Percentiles rank a stretch among this genome's conserved stretches.
These are phyloP conservation scores for Amphibolis antarctica DNA, from an alignment of 106 monocot species.

Conservation along the genomic window DNA sequence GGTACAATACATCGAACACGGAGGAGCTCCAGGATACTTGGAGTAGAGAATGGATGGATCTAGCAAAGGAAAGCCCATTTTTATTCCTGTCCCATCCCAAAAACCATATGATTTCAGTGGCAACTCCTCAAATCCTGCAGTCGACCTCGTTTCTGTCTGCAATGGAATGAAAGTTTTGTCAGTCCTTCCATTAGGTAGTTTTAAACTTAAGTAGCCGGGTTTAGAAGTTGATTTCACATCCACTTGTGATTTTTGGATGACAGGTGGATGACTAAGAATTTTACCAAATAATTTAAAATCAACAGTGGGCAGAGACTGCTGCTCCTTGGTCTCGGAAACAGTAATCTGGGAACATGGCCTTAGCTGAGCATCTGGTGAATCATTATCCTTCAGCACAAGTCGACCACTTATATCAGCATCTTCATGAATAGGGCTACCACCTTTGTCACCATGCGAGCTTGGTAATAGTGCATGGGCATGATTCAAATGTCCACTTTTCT, in stretches of 20 bases:
- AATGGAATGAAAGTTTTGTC: constrained; percentile 1
- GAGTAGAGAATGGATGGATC: constrained; percentile 35
- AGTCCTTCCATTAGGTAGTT: background rate
- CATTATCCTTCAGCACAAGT: constrained; percentile 8
- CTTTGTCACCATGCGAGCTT: constrained; percentile 9
- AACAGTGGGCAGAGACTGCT: constrained; percentile 28
- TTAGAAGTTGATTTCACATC: constrained; percentile 18
- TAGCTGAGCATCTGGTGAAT: constrained; percentile 10
- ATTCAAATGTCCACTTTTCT: constrained; percentile 14
- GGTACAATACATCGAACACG: constrained; percentile 26
- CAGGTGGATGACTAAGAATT: constrained; percentile 47
- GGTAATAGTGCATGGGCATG: constrained; percentile 7
- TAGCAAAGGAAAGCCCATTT: constrained; percentile 40
- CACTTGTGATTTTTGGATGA: constrained; percentile 14
- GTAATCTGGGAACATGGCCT: constrained; percentile 12
- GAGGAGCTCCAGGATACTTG: constrained; percentile 24
- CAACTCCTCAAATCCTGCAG: constrained; percentile 13
- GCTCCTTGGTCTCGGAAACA: constrained; percentile 17
- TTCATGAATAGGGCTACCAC: background rate
- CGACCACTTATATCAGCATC: constrained; percentile 6
- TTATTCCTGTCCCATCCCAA: constrained; percentile 43
- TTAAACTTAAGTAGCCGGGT: background rate
- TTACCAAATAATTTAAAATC: constrained; percentile 87
- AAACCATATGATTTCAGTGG: constrained; percentile 34
- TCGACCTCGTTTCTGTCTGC: constrained; percentile 3